A percentile compares a stretch with the other conserved stretches of the same genome.
Evolutionary conservation across 768 basidiomycete genomes (phyloP).

Genomic region (Leccinum longicurvipes): DNA sequence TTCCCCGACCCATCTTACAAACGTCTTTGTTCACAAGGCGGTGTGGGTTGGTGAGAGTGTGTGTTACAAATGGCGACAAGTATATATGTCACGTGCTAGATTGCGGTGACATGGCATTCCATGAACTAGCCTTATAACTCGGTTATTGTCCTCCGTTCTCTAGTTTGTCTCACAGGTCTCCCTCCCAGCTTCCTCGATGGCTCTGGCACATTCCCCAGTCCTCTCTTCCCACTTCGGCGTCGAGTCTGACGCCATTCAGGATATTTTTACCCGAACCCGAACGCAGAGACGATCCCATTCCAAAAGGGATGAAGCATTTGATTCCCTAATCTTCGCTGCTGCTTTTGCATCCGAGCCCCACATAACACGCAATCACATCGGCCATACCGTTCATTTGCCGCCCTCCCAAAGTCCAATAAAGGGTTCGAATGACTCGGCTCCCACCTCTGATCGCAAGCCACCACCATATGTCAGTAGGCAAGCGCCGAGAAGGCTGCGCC

Average conservation of each 20-base stretch:
- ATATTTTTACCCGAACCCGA: constrained; percentile 58
- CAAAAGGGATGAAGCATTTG: constrained; percentile 69
- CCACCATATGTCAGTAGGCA: constrained; percentile 71
- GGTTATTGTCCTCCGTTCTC: not conserved
- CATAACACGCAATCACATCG: constrained; percentile 81
- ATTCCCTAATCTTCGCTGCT: constrained; percentile 76
- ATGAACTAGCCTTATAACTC: constrained; percentile 5
- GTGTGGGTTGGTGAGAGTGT: not conserved
- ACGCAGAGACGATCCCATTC: constrained; percentile 37
- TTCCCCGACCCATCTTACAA: not conserved
- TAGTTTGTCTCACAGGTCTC: not conserved
- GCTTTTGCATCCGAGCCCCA: constrained; percentile 72
- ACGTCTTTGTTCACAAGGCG: not conserved
- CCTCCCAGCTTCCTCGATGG: constrained; percentile 14
- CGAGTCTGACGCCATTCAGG: constrained; percentile 59
- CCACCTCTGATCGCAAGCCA: constrained; percentile 41
- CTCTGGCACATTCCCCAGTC: constrained; percentile 29
- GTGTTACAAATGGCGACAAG: not conserved
- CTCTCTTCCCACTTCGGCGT: constrained; percentile 26
- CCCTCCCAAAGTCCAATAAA: constrained; percentile 41
- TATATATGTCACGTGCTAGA: constrained; percentile 6
- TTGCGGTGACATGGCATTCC: not conserved
- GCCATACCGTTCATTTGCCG: constrained; percentile 69
- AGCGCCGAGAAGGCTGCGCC: constrained; percentile 64
- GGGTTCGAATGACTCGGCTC: constrained; percentile 41